Evolutionary conservation across 495 filamentous ascomycete species (phyloP), one percentile per base, ranked within the genome.

Genomic region (Pseudevernia furfuracea): DNA sequence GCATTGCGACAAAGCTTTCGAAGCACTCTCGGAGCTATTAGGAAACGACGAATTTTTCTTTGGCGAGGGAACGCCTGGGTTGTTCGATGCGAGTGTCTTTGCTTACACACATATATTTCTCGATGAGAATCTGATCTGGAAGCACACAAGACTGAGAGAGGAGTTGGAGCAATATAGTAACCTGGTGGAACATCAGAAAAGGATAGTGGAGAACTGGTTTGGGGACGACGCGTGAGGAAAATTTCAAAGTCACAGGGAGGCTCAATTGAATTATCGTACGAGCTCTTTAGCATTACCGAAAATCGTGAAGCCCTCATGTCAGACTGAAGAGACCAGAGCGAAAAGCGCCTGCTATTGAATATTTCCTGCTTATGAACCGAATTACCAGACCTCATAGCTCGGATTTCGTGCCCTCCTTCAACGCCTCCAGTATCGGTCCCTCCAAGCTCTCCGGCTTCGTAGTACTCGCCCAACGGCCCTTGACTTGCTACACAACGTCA

Each of bases 61-160:
- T 74, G 81, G 78, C 6, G 77, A 76, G 5, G 71, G 75, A 14
- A 78, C 75, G 34, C 91, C 94, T 3, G 83, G 85, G 0, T 69
- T 92, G 17, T 90, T 98, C 68, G 94, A 98, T 74, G 91, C 92
- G 34, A 84, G 81, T 62, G 84, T 97, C 30, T 97, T 96, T 77
- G 87, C 89, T 32, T 98, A 96, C 74, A 91, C 90, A n/a, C 82
- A 93, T 72, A 72, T 96, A 25, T 80, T 97, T 38, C 71, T 95
- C 65, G 82, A 88, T 66, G 76, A 82, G 12, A 68, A 66, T 4
- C 71, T 87, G 68, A 80, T 75, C 6, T 91, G 87, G 88, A 80
- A 77, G 65, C 76, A 79, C 38, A 78, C 77, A 56, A 66, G 75
- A 44, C 63, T 83, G 62, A 73, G 59, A 30, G 71, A 75, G 60